Conservation (phyloP, 768 basidiomycete genomes). For the Leccinum imitatum region DNA sequence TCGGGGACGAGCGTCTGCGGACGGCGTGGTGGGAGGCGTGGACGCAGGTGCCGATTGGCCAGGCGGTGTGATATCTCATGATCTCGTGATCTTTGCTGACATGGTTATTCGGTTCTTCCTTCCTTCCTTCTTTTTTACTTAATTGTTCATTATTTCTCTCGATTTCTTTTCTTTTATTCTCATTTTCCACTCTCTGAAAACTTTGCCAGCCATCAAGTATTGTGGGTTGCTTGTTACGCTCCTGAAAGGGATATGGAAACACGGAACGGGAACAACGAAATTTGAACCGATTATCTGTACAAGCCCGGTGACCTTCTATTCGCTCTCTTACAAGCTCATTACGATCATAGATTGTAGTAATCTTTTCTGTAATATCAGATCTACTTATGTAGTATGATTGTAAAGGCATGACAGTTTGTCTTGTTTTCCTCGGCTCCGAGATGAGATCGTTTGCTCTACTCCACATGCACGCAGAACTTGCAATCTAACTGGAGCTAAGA, state of each 20-base stretch:
- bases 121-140: neutral
- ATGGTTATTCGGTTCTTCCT: neutral
- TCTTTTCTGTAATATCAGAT: neutral
- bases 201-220: neutral
- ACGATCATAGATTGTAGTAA: neutral
- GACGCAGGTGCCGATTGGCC: conserved; percentile 33
- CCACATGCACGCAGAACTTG: neutral
- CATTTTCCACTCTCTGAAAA: neutral
- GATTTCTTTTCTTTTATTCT: neutral
- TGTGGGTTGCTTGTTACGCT: neutral
- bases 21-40: conserved; percentile 42
- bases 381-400: neutral
- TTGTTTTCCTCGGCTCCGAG: neutral
- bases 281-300: neutral
- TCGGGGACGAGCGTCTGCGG: conserved; percentile 41
- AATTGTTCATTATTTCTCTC: neutral
- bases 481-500: neutral
- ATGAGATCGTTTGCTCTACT: neutral
- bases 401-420: neutral
- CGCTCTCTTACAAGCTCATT: neutral
- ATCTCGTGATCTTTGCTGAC: neutral
- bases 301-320: neutral
- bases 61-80: conserved; percentile 30
- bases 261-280: neutral
- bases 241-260: neutral